Evolutionary conservation across 495 filamentous ascomycete species (phyloP), one percentile per base, ranked within the genome.

Genomic region (Xanthoparmelia taractica): DNA sequence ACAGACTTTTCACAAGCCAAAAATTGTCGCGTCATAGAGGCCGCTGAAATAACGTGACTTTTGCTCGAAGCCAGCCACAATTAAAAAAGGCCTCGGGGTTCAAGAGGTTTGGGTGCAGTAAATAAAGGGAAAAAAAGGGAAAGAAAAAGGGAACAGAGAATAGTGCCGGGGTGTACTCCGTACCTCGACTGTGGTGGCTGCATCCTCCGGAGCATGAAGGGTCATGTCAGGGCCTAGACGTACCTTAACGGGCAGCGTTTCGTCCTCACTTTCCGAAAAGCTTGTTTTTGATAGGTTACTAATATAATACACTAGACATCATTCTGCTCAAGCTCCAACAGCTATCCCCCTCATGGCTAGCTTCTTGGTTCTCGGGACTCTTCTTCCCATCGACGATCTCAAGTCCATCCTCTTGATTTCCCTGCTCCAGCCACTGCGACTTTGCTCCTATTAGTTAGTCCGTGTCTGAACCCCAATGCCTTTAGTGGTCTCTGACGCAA

Each of bases 231-330:
- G n/a, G n/a, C n/a, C n/a, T n/a, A n/a, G n/a, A n/a, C n/a, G n/a
- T n/a, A n/a, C n/a, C n/a, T n/a, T n/a, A n/a, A n/a, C n/a, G n/a
- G n/a, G 15, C 38, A 12, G 7, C 10, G 8, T 8, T 41, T 41
- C 38, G 7, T 41, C 15, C 10, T 41, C 38, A 41, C 15, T 12
- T 2, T 41, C 15, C 38, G 15, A 41, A 41, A n/a, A 41, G 6
- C 38, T 25, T 23, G 15, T 48, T 18, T 60, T 18, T 60, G 41
- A 50, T 60, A 50, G 58, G 58, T 31, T 60, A 15, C 33, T 52
- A 27, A 37, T 5, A 10, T 4, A 36, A 36, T 36, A n/a, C 34
- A 36, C 34, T 36, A 36, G 34, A 10, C 34, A 18, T 29, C 29
- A 36, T n/a, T 37, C 20, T 36, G 58, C 43, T 50, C 48, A 37